These are phyloP conservation scores for Colletotrichum ledebouriae DNA, from an alignment of 2,329 filamentous ascomycete genomes.

Conservation along the genomic window DNA sequence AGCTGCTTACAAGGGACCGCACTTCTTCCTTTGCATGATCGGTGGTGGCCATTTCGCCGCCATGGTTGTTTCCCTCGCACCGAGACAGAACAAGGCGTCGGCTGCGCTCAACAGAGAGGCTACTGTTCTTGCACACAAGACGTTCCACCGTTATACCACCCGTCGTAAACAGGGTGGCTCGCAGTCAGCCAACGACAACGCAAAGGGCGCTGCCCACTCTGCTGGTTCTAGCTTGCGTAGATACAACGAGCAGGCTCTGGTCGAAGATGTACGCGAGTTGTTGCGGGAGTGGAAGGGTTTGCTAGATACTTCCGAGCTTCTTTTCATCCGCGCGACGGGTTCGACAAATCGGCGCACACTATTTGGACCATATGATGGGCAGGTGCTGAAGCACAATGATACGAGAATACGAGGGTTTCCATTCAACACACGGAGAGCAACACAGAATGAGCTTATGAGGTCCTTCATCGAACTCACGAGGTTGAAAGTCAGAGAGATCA, in stretches of 20 bases:
- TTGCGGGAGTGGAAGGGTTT: constrained; percentile 87
- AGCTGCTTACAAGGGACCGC: constrained; percentile 76
- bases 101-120: constrained; percentile 87
- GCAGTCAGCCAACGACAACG: constrained; percentile 92
- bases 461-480: constrained; percentile 94
- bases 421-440: constrained; percentile 91
- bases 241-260: constrained; percentile 93
- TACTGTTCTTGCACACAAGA: constrained; percentile 93
- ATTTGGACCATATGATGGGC: constrained; percentile 91
- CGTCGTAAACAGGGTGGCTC: constrained; percentile 95
- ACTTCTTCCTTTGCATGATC: constrained; percentile 98
- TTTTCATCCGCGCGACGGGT: constrained; percentile 93
- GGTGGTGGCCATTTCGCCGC: constrained; percentile 97
- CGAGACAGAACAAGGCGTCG: constrained; percentile 78
- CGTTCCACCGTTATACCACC: constrained; percentile 97
- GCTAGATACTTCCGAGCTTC: constrained; percentile 84
- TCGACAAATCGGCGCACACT: constrained; percentile 87
- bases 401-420: constrained; percentile 87
- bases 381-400: constrained; percentile 85
- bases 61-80: constrained; percentile 92
- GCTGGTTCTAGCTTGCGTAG: constrained; percentile 90
- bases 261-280: constrained; percentile 87
- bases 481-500: constrained; percentile 85
- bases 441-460: constrained; percentile 93
- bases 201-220: constrained; percentile 95